These are phyloP conservation scores for Zoysia matrella DNA, from an alignment of 202 grass and related monocot species.

Conservation along the genomic window DNA sequence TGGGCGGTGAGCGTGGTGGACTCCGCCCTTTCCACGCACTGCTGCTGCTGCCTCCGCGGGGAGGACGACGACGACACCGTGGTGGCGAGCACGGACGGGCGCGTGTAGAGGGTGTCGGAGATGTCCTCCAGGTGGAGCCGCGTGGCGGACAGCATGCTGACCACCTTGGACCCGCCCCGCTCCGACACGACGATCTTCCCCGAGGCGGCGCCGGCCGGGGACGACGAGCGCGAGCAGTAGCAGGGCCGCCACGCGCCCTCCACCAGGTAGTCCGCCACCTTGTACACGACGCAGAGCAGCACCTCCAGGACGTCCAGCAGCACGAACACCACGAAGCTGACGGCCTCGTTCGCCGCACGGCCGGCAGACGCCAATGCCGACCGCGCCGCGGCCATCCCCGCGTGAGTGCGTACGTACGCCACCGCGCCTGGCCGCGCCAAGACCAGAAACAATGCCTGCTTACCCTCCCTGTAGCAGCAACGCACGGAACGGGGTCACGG, in stretches of 20 bases:
- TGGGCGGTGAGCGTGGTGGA: constrained; percentile 9
- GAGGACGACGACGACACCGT: background rate
- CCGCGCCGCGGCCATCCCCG: constrained; percentile 46
- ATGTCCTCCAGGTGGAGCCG: constrained; percentile 92
- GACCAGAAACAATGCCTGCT: too few relatives aligned
- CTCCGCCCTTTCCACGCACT: background rate
- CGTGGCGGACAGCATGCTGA: constrained; percentile 65
- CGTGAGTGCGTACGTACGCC: too few relatives aligned
- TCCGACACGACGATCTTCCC: constrained; percentile 87
- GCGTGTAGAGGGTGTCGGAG: constrained; percentile 90
- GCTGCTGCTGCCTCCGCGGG: background rate
- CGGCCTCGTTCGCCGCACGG: too few relatives aligned
- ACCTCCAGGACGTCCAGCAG: constrained; percentile 56
- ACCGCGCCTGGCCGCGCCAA: too few relatives aligned
- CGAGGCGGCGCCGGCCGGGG: constrained; percentile 22
- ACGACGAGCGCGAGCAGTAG: constrained; percentile 74
- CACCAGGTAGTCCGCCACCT: constrained; percentile 71
- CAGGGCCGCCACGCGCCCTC: constrained; percentile 89
- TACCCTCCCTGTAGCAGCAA: too few relatives aligned
- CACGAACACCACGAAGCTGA: too few relatives aligned
- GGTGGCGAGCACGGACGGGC: constrained; percentile 60
- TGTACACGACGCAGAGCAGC: constrained; percentile 74
- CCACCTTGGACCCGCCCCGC: constrained; percentile 84
- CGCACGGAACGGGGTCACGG: too few relatives aligned
- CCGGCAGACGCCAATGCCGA: background rate